These are phyloP conservation scores for Microglena sp. DNA, from an alignment of 139 green algal genomes.

Conservation along the genomic window DNA sequence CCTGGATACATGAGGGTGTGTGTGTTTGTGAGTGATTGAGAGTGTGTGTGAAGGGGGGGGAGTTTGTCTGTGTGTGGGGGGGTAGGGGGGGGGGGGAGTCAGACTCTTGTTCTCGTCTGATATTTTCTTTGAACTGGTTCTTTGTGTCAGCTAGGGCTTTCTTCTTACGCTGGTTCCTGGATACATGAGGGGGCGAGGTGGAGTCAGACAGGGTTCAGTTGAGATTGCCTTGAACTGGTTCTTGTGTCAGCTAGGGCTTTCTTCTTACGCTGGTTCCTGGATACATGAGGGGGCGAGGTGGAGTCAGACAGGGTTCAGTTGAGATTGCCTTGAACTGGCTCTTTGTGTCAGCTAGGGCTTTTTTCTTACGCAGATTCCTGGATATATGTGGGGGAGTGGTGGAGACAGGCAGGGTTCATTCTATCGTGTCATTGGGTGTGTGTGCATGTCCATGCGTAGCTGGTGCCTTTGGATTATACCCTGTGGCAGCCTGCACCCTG, in stretches of 20 bases:
- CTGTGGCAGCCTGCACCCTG: too few relatives aligned
- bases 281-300: background rate
- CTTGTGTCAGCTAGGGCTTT: constrained; percentile 47
- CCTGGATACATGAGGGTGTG: constrained; percentile 21
- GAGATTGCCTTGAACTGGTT: constrained; percentile 31
- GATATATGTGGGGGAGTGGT: too few relatives aligned
- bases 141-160: constrained; percentile 48
- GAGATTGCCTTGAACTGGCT: constrained; percentile 36
- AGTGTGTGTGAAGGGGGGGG: background rate
- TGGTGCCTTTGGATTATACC: too few relatives aligned
- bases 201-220: too few relatives aligned
- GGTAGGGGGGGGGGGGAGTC: background rate
- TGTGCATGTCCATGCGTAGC: too few relatives aligned
- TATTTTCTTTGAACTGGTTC: constrained; percentile 30
- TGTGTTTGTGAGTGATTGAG: background rate
- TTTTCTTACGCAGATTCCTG: constrained; percentile 70
- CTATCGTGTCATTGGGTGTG: too few relatives aligned
- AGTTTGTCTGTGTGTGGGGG: background rate
- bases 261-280: constrained; percentile 68
- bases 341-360: constrained; percentile 46
- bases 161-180: constrained; percentile 61
- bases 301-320: background rate
- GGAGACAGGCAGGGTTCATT: too few relatives aligned
- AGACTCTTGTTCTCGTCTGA: background rate
- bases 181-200: too few relatives aligned